Percentiles rank a stretch among this genome's conserved stretches.
Conservation (phyloP, 495 filamentous ascomycete genomes). For the Parachaetomium inaequale region DNA sequence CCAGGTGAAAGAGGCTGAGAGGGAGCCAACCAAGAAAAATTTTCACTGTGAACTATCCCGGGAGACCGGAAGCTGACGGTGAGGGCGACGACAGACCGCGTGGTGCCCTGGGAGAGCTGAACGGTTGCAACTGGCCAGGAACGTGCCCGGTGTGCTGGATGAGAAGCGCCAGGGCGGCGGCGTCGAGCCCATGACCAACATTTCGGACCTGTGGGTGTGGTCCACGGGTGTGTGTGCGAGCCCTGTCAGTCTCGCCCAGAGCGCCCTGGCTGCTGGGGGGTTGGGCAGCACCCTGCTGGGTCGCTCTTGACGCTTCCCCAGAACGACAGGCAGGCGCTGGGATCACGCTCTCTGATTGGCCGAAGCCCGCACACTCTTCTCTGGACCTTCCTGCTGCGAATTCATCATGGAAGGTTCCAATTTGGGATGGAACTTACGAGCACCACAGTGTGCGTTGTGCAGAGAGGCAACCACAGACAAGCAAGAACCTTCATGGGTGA, state of each 20-base stretch:
- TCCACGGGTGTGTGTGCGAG: too few relatives aligned
- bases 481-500: too few relatives aligned
- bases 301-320: slow-evolving; percentile 10
- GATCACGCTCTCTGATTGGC: slow-evolving; percentile 16
- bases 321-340: slow-evolving; percentile 5
- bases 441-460: too few relatives aligned
- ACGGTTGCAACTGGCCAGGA: slow-evolving; percentile 12
- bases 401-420: slow-evolving; percentile 11
- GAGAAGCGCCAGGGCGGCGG: slow-evolving; percentile 1
- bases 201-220: slow-evolving; percentile 13
- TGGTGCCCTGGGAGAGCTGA: not conserved
- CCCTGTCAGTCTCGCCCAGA: too few relatives aligned
- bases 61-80: slow-evolving; percentile 7
- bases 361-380: not conserved
- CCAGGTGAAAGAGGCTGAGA: not conserved
- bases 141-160: slow-evolving; percentile 22
- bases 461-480: too few relatives aligned
- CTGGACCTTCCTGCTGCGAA: slow-evolving; percentile 2
- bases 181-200: slow-evolving; percentile 21
- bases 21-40: slow-evolving; percentile 1
- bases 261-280: too few relatives aligned
- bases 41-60: slow-evolving; percentile 1
- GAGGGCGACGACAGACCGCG: not conserved
- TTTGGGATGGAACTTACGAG: not conserved
- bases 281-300: slow-evolving; percentile 6